Percentiles rank a stretch among this genome's conserved stretches.
Conservation (phyloP, 2,329 filamentous ascomycete species). For the Westerdykella ornata region DNA sequence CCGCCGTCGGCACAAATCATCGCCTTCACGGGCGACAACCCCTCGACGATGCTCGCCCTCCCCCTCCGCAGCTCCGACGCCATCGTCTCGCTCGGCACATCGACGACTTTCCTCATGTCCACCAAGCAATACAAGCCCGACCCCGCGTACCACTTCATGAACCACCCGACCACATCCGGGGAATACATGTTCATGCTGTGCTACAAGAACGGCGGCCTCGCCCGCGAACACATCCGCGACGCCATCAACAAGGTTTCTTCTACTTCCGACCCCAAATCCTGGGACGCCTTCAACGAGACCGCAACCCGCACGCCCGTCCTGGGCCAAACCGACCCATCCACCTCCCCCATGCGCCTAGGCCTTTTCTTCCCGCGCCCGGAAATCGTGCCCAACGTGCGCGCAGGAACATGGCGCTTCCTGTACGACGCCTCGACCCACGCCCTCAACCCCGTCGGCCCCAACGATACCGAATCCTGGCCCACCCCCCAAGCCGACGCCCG, state of each 20-base stretch:
- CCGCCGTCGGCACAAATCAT: conserved; percentile 65
- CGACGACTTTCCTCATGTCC: conserved; percentile 95
- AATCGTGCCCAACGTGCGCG: conserved; percentile 84
- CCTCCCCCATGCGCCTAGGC: conserved; percentile 68
- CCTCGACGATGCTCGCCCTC: conserved; percentile 84
- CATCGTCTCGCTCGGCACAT: conserved; percentile 90
- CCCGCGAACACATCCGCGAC: conserved; percentile 84
- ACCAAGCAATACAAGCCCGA: conserved; percentile 87
- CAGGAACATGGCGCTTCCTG: conserved; percentile 80
- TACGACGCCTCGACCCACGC: conserved; percentile 45
- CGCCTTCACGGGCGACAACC: conserved; percentile 93
- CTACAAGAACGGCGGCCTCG: conserved; percentile 96
- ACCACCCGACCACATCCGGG: conserved; percentile 82
- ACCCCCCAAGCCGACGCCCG: conserved; percentile 64
- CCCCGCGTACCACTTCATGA: conserved; percentile 93
- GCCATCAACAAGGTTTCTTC: conserved; percentile 54
- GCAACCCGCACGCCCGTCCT: conserved; percentile 64
- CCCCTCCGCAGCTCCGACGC: conserved; percentile 83
- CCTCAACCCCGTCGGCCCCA: conserved; percentile 38
- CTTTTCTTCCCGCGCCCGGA: conserved; percentile 95
- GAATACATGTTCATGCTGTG: conserved; percentile 99
- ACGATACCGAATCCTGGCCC: conserved; percentile 41
- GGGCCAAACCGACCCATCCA: conserved; percentile 43
- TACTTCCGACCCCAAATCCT: conserved; percentile 44
- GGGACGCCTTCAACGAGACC: conserved; percentile 73